Evolutionary conservation across 2,329 filamentous ascomycete genomes (phyloP).

Genomic region (Stagonosporopsis chrysanthemi): DNA sequence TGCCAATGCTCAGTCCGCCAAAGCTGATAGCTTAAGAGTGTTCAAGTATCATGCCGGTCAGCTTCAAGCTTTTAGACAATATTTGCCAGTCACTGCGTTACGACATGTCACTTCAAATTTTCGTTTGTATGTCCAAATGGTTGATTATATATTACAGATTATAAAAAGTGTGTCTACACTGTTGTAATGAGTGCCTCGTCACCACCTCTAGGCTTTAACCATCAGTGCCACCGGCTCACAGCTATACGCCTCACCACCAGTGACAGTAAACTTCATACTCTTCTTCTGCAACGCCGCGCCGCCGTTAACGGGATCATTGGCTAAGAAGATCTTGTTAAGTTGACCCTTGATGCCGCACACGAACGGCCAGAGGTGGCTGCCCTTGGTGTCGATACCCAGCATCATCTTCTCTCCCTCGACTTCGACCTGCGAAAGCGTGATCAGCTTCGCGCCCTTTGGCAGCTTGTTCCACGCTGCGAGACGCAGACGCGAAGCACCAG

Average conservation of each 20-base stretch:
- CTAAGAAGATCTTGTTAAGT: constrained; percentile 17
- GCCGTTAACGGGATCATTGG: constrained; percentile 4
- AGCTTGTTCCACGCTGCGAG: constrained; percentile 13
- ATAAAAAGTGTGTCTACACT: constrained; percentile 4
- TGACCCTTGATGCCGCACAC: constrained; percentile 18
- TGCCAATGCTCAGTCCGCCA: background rate
- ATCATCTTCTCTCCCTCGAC: constrained; percentile 17
- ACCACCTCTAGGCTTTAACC: constrained; percentile 2
- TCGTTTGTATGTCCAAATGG: background rate
- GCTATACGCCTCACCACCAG: constrained; percentile 15
- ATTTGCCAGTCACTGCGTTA: background rate
- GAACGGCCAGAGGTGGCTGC: constrained; percentile 14
- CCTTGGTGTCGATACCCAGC: constrained; percentile 15
- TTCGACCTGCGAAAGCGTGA: constrained; percentile 11
- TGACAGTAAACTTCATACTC: constrained; percentile 17
- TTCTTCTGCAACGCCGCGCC: constrained; percentile 6
- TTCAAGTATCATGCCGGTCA: background rate
- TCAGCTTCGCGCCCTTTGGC: constrained; percentile 16
- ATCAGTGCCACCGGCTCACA: constrained; percentile 18
- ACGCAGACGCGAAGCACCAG: constrained; percentile 12
- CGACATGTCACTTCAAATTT: background rate
- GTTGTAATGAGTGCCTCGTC: background rate
- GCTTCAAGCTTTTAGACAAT: background rate
- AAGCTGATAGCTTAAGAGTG: background rate
- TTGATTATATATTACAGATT: constrained; percentile 1